Percentiles rank a stretch among this genome's conserved stretches.
These are phyloP conservation scores for Myxozyma nipponensis DNA, from an alignment of 805 yeast genomes.

Conservation along the genomic window DNA sequence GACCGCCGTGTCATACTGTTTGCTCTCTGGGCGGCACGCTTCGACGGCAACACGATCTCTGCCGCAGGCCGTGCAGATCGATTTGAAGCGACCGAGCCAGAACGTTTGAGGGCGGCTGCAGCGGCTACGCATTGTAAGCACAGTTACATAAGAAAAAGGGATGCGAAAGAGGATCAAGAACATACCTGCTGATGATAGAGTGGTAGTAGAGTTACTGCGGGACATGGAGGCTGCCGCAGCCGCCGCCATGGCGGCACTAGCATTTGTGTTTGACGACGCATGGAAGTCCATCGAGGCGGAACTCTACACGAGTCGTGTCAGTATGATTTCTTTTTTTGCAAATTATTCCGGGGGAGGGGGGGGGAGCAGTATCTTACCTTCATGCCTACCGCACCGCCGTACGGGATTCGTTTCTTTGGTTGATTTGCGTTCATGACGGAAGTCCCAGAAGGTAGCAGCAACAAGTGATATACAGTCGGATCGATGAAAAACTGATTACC, in stretches of 20 bases:
- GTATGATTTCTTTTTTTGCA: not conserved
- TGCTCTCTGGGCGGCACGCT: constrained; percentile 11
- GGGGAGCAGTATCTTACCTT: not conserved
- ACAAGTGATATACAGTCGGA: too few relatives aligned
- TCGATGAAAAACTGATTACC: too few relatives aligned
- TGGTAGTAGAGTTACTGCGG: constrained; percentile 15
- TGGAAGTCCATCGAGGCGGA: constrained; percentile 20
- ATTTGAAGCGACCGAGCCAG: constrained; percentile 8
- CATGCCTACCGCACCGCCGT: constrained; percentile 11
- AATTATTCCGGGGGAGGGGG: not conserved
- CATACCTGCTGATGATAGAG: constrained; percentile 25
- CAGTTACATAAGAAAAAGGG: not conserved
- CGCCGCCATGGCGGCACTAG: constrained; percentile 14
- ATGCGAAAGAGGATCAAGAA: not conserved
- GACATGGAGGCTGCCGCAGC: constrained; percentile 12
- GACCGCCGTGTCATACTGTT: constrained; percentile 7
- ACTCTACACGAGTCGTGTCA: constrained; percentile 8
- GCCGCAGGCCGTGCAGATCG: not conserved
- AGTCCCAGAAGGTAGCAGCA: too few relatives aligned
- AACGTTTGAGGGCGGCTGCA: constrained; percentile 20
- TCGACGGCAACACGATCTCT: constrained; percentile 5
- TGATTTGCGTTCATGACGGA: too few relatives aligned
- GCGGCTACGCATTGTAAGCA: constrained; percentile 13
- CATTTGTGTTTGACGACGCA: not conserved
- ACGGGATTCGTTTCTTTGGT: constrained; percentile 6